These are phyloP conservation scores for Malus hybrid DNA, from an alignment of 331 rosid species.

Conservation along the genomic window DNA sequence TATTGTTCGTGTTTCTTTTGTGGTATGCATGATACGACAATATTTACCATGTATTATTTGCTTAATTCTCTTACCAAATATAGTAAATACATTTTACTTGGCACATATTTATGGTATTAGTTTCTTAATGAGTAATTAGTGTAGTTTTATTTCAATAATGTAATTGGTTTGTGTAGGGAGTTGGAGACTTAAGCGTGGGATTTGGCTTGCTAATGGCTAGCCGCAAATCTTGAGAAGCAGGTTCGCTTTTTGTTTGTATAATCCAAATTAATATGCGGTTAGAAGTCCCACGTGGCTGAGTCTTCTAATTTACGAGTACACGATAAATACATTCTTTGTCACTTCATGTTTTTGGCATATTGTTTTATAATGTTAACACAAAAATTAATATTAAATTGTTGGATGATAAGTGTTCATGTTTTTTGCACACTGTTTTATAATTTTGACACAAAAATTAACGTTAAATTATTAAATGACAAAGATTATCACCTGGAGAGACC, in stretches of 20 bases:
- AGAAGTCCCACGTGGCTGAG: slow-evolving; percentile 16
- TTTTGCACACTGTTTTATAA: too few relatives aligned
- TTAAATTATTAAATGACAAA: too few relatives aligned
- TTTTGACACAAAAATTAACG: too few relatives aligned
- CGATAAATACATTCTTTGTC: accelerated
- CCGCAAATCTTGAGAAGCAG: slow-evolving; percentile 24
- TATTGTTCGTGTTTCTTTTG: not conserved
- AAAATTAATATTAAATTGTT: too few relatives aligned
- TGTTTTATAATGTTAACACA: too few relatives aligned
- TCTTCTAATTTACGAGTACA: not conserved
- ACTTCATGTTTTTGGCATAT: too few relatives aligned
- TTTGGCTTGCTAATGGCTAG: slow-evolving; percentile 7
- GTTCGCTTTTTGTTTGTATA: slow-evolving; percentile 13
- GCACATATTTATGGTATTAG: not conserved
- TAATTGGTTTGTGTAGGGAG: not conserved
- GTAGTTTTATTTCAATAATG: not conserved
- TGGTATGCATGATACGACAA: not conserved
- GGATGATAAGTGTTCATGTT: too few relatives aligned
- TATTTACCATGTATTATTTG: not conserved
- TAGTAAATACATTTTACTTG: not conserved
- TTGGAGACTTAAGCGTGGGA: not conserved
- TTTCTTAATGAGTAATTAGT: not conserved
- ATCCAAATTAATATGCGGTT: slow-evolving; percentile 14
- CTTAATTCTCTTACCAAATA: not conserved
- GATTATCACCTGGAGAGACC: too few relatives aligned